Evolutionary conservation across 2,329 filamentous ascomycete genomes (phyloP).

Genomic region (Samsoniella hepiali): DNA sequence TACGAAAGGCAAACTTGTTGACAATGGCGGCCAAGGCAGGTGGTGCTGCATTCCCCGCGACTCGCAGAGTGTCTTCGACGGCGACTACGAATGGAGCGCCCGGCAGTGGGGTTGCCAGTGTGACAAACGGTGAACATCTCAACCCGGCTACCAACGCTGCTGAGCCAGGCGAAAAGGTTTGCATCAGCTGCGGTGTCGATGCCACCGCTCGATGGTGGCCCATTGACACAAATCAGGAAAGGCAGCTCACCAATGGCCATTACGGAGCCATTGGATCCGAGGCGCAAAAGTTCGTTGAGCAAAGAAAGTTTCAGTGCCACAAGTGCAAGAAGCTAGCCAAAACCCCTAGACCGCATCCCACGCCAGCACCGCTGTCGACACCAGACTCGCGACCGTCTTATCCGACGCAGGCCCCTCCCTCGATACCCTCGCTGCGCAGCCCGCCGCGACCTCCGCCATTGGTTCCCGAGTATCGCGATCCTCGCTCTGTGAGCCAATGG

Average conservation of each 20-base stretch:
- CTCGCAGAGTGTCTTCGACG: conserved; percentile 55
- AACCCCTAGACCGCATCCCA: conserved; percentile 35
- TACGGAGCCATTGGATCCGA: conserved; percentile 51
- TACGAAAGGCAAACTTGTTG: conserved; percentile 82
- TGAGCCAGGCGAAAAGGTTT: conserved; percentile 51
- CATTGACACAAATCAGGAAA: conserved; percentile 51
- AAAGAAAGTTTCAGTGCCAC: conserved; percentile 68
- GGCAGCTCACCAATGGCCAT: conserved; percentile 50
- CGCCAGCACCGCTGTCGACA: conserved; percentile 22
- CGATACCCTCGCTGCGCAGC: conserved; percentile 28
- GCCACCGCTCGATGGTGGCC: conserved; percentile 73
- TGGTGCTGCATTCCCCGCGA: conserved; percentile 30
- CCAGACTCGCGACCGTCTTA: not conserved
- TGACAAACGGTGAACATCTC: conserved; percentile 25
- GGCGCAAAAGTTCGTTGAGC: conserved; percentile 56
- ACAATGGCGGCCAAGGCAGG: conserved; percentile 59
- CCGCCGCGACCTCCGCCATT: conserved; percentile 26
- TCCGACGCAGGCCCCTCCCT: conserved; percentile 15
- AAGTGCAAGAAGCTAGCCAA: conserved; percentile 62
- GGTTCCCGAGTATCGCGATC: conserved; percentile 27
- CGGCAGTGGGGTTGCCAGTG: not conserved
- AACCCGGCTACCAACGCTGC: conserved; percentile 28
- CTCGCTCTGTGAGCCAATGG: conserved; percentile 23
- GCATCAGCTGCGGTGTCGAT: conserved; percentile 64
- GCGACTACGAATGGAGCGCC: conserved; percentile 36